Base-by-base conservation (phyloP, 805 yeast species). In the Nakazawaea wyomingensis region DNA sequence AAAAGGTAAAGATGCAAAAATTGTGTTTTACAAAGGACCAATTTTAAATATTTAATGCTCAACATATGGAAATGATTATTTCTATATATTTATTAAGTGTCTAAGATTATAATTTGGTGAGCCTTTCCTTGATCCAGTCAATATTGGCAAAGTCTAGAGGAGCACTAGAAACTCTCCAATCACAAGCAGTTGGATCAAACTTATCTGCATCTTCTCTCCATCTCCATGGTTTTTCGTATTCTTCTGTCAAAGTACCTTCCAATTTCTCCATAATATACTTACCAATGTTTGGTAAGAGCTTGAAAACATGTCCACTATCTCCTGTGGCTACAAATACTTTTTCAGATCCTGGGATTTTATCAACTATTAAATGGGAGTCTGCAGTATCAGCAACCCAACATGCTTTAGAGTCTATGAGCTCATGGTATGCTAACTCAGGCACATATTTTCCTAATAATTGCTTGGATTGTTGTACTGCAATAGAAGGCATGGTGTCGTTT, bases 291-390 rank as follows among this genome's bases (percentile, higher is more conserved):
- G 78, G 78, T 43, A 72, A 48, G 35, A 67, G 67, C 51, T 71
- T 72, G 54, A 64, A 71, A 4, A 62, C 73, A 52, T 71, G 76
- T 7, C 76, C 74, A 3, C 75, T 64, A 50, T 71, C 76, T 14
- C 78, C 78, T 9, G 71, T 59, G 0, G 73, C 74, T n/a, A 72
- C 65, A 39, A 47, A 60, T 1, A 68, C 54, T 21, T 61, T 62
- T 0, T 43, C 33, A 14, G 48, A 47, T 1, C 50, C 50, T 2
- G 76, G 76, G 18, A 65, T 58, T 21, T 45, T 45, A 47, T 69
- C 72, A 18, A 71, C 62, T 11, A 71, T 51, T 42, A 69, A 70
- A 44, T 70, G 64, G 6, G 66, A 56, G 43, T 66, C 65, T 7
- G 64, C 49, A 5, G 75, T 62, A 46, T 72, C 76, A 17, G 71